Conservation (phyloP, 2,329 filamentous ascomycete species). For the Nakataea oryzae region DNA sequence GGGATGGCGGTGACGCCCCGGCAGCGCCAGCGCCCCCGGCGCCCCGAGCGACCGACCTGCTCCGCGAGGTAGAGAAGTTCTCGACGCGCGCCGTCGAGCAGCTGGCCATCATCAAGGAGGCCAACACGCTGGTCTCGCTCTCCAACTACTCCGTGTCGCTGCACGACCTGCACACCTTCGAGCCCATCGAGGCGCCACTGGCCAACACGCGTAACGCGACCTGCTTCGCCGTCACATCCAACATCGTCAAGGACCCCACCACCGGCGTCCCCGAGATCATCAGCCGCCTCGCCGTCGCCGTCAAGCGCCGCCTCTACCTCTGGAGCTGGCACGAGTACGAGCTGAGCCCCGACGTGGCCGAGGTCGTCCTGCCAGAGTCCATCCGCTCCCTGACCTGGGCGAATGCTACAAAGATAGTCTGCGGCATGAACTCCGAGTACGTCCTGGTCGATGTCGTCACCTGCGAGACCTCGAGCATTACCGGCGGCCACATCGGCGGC, state of each 20-base stretch:
- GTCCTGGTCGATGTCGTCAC: conserved; percentile 76
- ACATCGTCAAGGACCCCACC: conserved; percentile 80
- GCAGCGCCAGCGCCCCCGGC: conserved; percentile 16
- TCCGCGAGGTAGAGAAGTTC: conserved; percentile 92
- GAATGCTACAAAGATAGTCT: conserved; percentile 74
- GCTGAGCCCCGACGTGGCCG: conserved; percentile 59
- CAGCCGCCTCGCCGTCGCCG: conserved; percentile 79
- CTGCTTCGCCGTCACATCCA: conserved; percentile 86
- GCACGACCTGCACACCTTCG: conserved; percentile 79
- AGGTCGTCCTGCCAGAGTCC: conserved; percentile 71
- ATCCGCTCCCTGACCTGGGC: conserved; percentile 90
- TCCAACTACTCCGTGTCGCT: conserved; percentile 85
- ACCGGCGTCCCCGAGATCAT: conserved; percentile 91
- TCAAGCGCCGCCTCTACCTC: conserved; percentile 79
- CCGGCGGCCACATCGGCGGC: conserved; percentile 59
- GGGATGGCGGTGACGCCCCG: conserved; percentile 2
- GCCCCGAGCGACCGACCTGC: conserved; percentile 61
- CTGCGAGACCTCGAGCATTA: conserved; percentile 66
- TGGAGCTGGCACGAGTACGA: conserved; percentile 98
- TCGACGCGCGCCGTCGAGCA: conserved; percentile 84
- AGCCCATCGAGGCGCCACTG: conserved; percentile 65
- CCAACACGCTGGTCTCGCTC: conserved; percentile 79
- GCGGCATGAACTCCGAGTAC: conserved; percentile 85
- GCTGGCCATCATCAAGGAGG: conserved; percentile 90
- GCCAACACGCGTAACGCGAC: conserved; percentile 78